Conservation (phyloP, 495 filamentous ascomycete species). For the Penicillium argentinense region DNA sequence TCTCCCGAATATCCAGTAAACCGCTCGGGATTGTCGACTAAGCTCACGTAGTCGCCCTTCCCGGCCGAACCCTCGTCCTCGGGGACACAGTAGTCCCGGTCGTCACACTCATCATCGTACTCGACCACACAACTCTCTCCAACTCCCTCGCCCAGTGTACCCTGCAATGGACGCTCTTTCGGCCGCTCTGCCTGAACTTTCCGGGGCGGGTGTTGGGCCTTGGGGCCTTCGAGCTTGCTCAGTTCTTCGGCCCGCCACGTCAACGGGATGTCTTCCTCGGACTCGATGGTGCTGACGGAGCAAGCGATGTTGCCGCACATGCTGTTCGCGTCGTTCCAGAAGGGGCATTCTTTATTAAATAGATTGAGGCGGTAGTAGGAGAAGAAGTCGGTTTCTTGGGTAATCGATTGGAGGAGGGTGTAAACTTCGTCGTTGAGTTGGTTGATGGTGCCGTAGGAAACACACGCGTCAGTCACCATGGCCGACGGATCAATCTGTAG, state of each 20-base stretch:
- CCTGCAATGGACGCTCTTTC: conserved; percentile 73
- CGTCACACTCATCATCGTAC: conserved; percentile 97
- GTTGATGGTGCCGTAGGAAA: conserved; percentile 88
- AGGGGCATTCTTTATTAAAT: conserved; percentile 93
- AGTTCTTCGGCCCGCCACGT: conserved; percentile 93
- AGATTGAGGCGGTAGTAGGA: conserved; percentile 95
- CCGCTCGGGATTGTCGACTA: conserved; percentile 90
- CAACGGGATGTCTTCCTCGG: conserved; percentile 86
- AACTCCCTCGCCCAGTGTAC: conserved; percentile 78
- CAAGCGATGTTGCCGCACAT: conserved; percentile 98
- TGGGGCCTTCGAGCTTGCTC: conserved; percentile 89
- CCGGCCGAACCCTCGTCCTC: conserved; percentile 84
- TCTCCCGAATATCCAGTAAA: conserved; percentile 91
- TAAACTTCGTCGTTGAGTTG: conserved; percentile 73
- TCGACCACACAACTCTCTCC: conserved; percentile 96
- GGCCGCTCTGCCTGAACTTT: conserved; percentile 64
- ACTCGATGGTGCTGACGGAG: conserved; percentile 93
- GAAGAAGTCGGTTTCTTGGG: conserved; percentile 91
- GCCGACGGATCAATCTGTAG: conserved; percentile 61
- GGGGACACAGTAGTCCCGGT: conserved; percentile 94
- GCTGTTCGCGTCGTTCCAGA: conserved; percentile 90
- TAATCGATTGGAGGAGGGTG: conserved; percentile 78
- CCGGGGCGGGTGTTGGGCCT: conserved; percentile 80
- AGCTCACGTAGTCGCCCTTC: conserved; percentile 94
- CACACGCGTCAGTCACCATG: conserved; percentile 83